Evolutionary conservation across 1,139 yeast species (phyloP).

Genomic region (Ogataea hybrid): DNA sequence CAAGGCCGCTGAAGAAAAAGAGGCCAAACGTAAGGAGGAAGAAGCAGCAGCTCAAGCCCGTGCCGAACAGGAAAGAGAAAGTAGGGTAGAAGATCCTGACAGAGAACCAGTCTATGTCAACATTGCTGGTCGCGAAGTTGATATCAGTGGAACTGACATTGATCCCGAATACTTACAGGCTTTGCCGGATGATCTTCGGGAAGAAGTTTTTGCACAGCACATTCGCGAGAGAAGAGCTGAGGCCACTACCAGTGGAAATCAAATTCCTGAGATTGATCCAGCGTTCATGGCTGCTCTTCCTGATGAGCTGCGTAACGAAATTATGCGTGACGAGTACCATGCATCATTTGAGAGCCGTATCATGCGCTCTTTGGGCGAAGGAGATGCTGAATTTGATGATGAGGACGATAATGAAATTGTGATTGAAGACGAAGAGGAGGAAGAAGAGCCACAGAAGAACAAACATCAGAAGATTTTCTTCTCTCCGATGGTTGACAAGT

Average conservation of each 20-base stretch:
- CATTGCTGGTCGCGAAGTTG: conserved; percentile 79
- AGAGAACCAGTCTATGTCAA: conserved; percentile 65
- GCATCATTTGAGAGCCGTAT: conserved; percentile 33
- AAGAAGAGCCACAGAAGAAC: conserved; percentile 23
- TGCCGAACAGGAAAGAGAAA: conserved; percentile 28
- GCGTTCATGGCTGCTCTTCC: conserved; percentile 84
- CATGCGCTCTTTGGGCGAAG: conserved; percentile 14
- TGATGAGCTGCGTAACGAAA: conserved; percentile 67
- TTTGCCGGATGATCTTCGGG: conserved; percentile 89
- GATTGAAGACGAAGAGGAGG: conserved; percentile 34
- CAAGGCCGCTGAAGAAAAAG: conserved; percentile 29
- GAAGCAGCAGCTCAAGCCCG: conserved; percentile 26
- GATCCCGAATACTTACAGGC: conserved; percentile 92
- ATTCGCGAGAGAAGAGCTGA: conserved; percentile 62
- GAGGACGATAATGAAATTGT: conserved; percentile 26
- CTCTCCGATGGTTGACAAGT: conserved; percentile 70
- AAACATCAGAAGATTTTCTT: conserved; percentile 44
- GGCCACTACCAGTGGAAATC: conserved; percentile 43
- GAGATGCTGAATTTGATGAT: conserved; percentile 23
- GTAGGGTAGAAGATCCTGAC: conserved; percentile 42
- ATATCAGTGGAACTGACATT: conserved; percentile 78
- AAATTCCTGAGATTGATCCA: conserved; percentile 68
- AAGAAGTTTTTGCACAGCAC: conserved; percentile 88
- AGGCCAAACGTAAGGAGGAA: conserved; percentile 30
- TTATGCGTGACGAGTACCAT: conserved; percentile 64